Percentiles rank a stretch among this genome's conserved stretches.
phyloP scores from a whole-genome alignment of 1,284 basidiomycete genomes.

The Microbotryum scabiosae region DNA sequence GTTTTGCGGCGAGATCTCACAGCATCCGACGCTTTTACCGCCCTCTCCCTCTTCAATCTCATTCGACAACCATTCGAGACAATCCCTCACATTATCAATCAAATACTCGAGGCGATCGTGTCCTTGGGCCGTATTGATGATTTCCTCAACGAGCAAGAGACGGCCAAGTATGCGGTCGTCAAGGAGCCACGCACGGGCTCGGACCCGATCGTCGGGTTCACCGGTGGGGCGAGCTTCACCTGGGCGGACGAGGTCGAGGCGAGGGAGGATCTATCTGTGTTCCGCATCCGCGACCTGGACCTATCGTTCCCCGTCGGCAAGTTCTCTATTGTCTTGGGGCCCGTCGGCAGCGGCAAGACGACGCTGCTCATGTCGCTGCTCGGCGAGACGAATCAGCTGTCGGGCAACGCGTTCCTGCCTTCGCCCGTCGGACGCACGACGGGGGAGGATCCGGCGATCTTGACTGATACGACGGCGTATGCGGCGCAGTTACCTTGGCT shows the following conservation, averaged over 20 bases:
- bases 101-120: constrained; percentile 44
- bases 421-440: constrained; percentile 43
- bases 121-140: constrained; percentile 42
- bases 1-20: constrained; percentile 40
- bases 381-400: constrained; percentile 49
- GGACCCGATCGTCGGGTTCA: constrained; percentile 47
- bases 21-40: constrained; percentile 46
- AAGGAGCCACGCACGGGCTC: constrained; percentile 34
- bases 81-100: constrained; percentile 40
- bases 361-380: constrained; percentile 49
- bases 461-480: constrained; percentile 73
- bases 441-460: constrained; percentile 48
- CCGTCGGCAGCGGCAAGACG: constrained; percentile 45
- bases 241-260: constrained; percentile 34
- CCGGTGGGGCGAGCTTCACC: constrained; percentile 42
- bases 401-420: constrained; percentile 48
- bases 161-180: constrained; percentile 48
- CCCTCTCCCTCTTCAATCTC: constrained; percentile 49
- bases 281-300: constrained; percentile 47
- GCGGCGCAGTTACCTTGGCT: constrained; percentile 81
- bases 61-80: constrained; percentile 40
- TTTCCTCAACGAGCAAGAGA: constrained; percentile 49
- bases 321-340: constrained; percentile 42
- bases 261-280: constrained; percentile 31
- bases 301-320: constrained; percentile 52